Evolutionary conservation across 1,139 yeast genomes (phyloP), one percentile per base, ranked within the genome.

Genomic region (Yamadazyma triangularis): DNA sequence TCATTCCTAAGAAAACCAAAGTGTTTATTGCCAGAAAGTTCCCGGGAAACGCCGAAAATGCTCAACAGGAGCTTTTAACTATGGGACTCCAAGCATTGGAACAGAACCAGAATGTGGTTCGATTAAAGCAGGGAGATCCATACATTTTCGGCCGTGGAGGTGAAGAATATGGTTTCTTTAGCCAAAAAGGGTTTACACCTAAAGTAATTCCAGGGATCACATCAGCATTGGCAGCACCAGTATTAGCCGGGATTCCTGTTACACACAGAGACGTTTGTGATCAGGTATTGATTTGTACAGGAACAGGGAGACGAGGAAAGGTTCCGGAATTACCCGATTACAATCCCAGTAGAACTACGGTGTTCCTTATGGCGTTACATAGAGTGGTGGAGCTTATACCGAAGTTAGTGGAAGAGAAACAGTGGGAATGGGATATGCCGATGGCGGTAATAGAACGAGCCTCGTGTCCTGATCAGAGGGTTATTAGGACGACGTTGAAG

Each of bases 121-220:
- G 98, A 34, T 69, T 91, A 41, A 91, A 91, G 53, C 98, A 91
- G 60, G 98, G 98, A 25, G 98, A 91, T 53, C 97, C 98, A 4
- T 91, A 87, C 57, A 85, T 91, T 21, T 91, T 87, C 53, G 98
- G 98, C 4, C 77, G 98, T 42, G 98, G 98, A 24, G 96, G 96
- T 22, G 97, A 91, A 58, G 98, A 91, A 51, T 86, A 57, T 50
- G 50, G 74, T 12, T 88, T 66, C 53, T 91, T 89, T 56, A 51
- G 67, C 20, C 48, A 61, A 11, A 74, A 80, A 40, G 96, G 96
- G 0, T 86, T 51, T 47, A 65, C 57, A 16, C 95, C 95, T 5
- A 50, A 56, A 3, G 95, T 91, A 1, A 51, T 89, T 10, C 91
- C 97, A 0, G 98, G 98, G 1, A 70, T 91, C 34, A 82, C 96